phyloP scores from a whole-genome alignment of 768 basidiomycete species.

The Tulasnella sp. region DNA sequence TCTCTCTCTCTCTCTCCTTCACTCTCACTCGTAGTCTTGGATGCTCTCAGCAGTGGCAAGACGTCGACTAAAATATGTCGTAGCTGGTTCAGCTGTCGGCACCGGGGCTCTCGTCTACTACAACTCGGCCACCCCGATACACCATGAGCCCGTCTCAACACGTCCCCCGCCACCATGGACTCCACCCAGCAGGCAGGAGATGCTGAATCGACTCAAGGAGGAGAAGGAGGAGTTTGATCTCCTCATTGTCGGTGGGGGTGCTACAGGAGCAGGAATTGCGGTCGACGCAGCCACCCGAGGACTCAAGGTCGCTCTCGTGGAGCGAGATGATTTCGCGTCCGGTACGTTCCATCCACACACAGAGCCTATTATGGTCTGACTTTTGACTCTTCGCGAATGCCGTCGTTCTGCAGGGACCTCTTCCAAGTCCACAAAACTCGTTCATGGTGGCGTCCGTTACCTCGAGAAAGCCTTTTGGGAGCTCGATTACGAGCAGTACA shows the following conservation, averaged over 20 bases:
- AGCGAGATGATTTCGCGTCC: conserved; percentile 85
- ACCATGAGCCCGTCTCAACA: conserved; percentile 23
- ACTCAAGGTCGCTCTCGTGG: conserved; percentile 87
- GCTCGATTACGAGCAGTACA: conserved; percentile 93
- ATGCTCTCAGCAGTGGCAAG: conserved; percentile 16
- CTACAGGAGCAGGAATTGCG: conserved; percentile 94
- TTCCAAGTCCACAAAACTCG: conserved; percentile 95
- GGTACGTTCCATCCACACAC: conserved; percentile 46
- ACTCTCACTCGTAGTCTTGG: not conserved
- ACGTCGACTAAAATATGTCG: conserved; percentile 17
- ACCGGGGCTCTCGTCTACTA: conserved; percentile 1
- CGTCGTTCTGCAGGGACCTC: conserved; percentile 67
- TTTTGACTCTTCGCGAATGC: too few relatives aligned
- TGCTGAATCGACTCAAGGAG: conserved; percentile 25
- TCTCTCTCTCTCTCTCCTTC: not conserved
- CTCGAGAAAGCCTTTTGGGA: conserved; percentile 95
- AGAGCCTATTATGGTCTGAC: not conserved
- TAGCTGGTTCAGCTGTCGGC: conserved; percentile 11
- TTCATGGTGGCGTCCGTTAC: conserved; percentile 96
- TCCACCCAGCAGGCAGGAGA: conserved; percentile 24
- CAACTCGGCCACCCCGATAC: conserved; percentile 20
- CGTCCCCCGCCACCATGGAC: conserved; percentile 28
- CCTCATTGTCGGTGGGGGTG: conserved; percentile 87
- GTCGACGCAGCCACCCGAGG: conserved; percentile 91
- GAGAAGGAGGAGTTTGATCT: conserved; percentile 62